Conservation (phyloP, 2,329 filamentous ascomycete genomes). For the Colletotrichum sansevieriae region DNA sequence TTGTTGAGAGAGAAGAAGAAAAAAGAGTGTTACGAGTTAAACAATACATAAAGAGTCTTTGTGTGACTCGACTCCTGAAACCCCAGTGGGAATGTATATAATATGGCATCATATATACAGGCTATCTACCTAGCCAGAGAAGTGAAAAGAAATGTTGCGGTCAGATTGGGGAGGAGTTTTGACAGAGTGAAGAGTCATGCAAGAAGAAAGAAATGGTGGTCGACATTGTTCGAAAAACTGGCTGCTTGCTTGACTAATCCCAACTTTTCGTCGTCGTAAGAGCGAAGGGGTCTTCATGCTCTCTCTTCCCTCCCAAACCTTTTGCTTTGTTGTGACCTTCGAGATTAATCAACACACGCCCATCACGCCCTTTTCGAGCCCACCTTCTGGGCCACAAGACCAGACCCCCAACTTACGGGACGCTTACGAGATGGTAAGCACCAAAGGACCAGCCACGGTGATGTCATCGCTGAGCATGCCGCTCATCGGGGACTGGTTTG, state of each 20-base stretch:
- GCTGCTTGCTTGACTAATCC: constrained; percentile 32
- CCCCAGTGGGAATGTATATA: constrained; percentile 45
- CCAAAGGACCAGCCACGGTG: constrained; percentile 75
- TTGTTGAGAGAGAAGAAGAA: constrained; percentile 6
- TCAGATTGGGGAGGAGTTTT: constrained; percentile 30
- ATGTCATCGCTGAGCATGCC: constrained; percentile 71
- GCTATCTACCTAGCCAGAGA: constrained; percentile 44
- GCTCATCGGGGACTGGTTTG: constrained; percentile 63
- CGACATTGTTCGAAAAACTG: constrained; percentile 40
- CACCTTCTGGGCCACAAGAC: constrained; percentile 4
- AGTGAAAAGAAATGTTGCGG: constrained; percentile 33
- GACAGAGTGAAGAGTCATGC: constrained; percentile 37
- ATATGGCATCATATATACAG: constrained; percentile 46
- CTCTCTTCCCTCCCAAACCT: constrained; percentile 10
- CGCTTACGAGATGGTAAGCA: constrained; percentile 64
- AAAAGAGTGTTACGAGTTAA: constrained; percentile 35
- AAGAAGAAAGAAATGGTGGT: constrained; percentile 31
- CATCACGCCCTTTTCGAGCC: constrained; percentile 27
- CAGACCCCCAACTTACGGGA: constrained; percentile 5
- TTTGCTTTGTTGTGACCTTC: constrained; percentile 22
- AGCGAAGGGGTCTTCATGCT: constrained; percentile 22
- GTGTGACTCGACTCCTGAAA: constrained; percentile 33
- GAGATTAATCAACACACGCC: constrained; percentile 36
- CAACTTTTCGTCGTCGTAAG: constrained; percentile 25
- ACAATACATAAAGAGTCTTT: constrained; percentile 40